These are phyloP conservation scores for Fusarium pseudocircinatum DNA, from an alignment of 2,329 filamentous ascomycete genomes.

Conservation along the genomic window DNA sequence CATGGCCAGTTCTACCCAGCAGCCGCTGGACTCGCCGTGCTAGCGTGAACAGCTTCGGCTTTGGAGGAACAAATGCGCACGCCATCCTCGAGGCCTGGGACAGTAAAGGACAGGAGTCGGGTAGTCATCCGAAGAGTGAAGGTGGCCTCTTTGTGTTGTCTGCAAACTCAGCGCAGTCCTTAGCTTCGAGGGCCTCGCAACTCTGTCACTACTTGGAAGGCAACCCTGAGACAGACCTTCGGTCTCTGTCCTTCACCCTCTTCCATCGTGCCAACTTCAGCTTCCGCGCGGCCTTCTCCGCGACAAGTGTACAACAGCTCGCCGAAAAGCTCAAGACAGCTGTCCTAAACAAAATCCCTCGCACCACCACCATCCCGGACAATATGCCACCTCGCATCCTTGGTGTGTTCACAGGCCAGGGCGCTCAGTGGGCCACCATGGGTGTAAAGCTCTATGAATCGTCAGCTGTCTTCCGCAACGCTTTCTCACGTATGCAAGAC, in stretches of 20 bases:
- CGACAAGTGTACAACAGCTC: background rate
- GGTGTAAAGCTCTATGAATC: background rate
- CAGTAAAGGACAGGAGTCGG: rapidly evolving
- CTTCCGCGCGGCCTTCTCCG: background rate
- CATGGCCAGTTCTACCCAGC: slow-evolving; percentile 34
- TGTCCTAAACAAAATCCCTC: slow-evolving; percentile 14
- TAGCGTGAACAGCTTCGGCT: slow-evolving; percentile 52
- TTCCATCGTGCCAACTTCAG: background rate
- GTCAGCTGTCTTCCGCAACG: background rate
- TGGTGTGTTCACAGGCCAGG: background rate
- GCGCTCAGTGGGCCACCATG: background rate
- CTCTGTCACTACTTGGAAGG: background rate
- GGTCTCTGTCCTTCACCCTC: background rate
- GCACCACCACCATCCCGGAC: background rate
- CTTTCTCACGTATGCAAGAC: background rate
- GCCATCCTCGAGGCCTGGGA: slow-evolving; percentile 5
- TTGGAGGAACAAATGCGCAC: slow-evolving; percentile 52
- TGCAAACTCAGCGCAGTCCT: background rate
- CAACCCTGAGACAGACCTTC: background rate
- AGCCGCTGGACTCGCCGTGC: slow-evolving; percentile 27
- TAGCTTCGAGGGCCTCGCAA: background rate
- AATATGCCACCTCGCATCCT: background rate
- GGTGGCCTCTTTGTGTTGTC: background rate
- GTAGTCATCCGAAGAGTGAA: background rate
- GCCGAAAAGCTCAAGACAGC: background rate